Conservation (phyloP, 176 grass and related monocot species). For the Coix lacrymajobi region DNA sequence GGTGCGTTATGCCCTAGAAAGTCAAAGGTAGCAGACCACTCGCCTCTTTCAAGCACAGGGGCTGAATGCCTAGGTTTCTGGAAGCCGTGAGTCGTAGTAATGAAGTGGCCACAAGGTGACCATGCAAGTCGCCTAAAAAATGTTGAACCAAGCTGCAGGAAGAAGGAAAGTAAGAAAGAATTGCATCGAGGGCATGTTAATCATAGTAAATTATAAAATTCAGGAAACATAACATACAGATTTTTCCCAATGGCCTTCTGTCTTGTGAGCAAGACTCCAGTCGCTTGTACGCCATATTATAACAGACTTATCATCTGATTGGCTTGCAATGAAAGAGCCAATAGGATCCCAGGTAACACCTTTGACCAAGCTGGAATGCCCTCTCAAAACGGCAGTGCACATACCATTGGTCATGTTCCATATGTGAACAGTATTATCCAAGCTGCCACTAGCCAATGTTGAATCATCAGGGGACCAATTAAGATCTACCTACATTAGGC, state of each 20-base stretch:
- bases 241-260: slow-evolving; percentile 96
- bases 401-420: slow-evolving; percentile 91
- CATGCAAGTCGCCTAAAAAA: slow-evolving; percentile 93
- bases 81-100: slow-evolving; percentile 97
- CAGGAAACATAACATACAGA: slow-evolving; percentile 53
- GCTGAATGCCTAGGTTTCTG: slow-evolving; percentile 98
- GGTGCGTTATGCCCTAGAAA: slow-evolving; percentile 97
- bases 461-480: slow-evolving; percentile 95
- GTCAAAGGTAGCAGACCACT: slow-evolving; percentile 99
- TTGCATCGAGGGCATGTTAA: slow-evolving; percentile 9
- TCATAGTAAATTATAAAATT: slow-evolving; percentile 13
- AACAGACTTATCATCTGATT: slow-evolving; percentile 96
- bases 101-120: slow-evolving; percentile 98
- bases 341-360: slow-evolving; percentile 99
- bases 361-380: slow-evolving; percentile 97
- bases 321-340: slow-evolving; percentile 92
- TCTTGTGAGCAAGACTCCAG: slow-evolving; percentile 92
- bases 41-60: slow-evolving; percentile 89
- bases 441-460: slow-evolving; percentile 84
- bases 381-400: slow-evolving; percentile 89
- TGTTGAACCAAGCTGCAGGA: slow-evolving; percentile 86
- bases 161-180: slow-evolving; percentile 26
- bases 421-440: slow-evolving; percentile 96
- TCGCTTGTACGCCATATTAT: slow-evolving; percentile 98
- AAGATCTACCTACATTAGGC: slow-evolving; percentile 88